These are phyloP conservation scores for Linum usitatissimum DNA, from an alignment of 345 rosid species.

Conservation along the genomic window DNA sequence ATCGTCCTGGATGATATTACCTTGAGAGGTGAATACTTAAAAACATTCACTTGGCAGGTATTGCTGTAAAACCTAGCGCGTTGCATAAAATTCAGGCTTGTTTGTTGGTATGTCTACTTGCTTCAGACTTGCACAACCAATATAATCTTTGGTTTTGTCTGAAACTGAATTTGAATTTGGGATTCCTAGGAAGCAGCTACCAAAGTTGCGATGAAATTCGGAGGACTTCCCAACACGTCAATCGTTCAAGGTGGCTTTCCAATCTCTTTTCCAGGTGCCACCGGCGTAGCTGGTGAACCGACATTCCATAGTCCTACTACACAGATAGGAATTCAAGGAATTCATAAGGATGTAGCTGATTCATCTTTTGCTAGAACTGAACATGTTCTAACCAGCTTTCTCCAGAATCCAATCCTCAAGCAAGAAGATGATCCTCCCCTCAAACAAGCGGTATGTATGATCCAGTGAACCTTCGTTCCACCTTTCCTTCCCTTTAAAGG, in stretches of 20 bases:
- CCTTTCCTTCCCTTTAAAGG: too few relatives aligned
- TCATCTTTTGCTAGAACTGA: conserved; percentile 61
- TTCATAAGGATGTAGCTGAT: conserved; percentile 20
- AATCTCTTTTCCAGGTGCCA: conserved; percentile 31
- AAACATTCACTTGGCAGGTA: conserved; percentile 36
- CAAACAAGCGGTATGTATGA: conserved; percentile 34
- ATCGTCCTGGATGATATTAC: not conserved
- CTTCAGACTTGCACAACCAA: not conserved
- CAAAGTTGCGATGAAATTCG: conserved; percentile 59
- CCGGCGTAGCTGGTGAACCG: conserved; percentile 23
- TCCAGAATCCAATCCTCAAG: conserved; percentile 50
- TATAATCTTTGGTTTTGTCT: conserved; percentile 7
- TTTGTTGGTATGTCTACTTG: conserved; percentile 24
- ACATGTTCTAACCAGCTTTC: conserved; percentile 55
- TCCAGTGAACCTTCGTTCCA: not conserved
- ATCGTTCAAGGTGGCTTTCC: conserved; percentile 33
- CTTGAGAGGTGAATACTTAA: not conserved
- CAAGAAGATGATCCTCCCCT: conserved; percentile 29
- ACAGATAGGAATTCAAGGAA: conserved; percentile 26
- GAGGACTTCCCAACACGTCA: conserved; percentile 30
- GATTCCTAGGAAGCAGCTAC: conserved; percentile 38
- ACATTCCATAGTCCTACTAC: conserved; percentile 28
- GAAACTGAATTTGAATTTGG: conserved; percentile 20
- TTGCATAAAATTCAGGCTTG: conserved; percentile 55
- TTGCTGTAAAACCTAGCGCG: conserved; percentile 79